Evolutionary conservation across 306 rosid genomes (phyloP).

Genomic region (Cicer chorassanicum): DNA sequence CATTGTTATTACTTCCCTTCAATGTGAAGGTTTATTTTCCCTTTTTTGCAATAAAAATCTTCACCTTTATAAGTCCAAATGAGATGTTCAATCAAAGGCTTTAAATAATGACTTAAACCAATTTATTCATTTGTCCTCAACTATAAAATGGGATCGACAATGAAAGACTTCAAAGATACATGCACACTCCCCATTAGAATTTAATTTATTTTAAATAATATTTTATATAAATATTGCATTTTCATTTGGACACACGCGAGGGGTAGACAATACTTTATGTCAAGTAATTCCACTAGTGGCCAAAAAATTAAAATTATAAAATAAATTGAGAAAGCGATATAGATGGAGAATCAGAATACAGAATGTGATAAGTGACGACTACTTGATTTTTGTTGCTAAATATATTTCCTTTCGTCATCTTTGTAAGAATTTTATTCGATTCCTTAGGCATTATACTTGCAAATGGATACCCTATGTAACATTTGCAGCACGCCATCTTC

Average conservation of each 20-base stretch:
- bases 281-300: conserved; percentile 19
- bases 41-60: background rate
- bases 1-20: background rate
- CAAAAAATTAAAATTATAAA: background rate
- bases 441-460: conserved; percentile 33
- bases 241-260: background rate
- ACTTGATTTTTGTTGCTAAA: conserved; percentile 20
- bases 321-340: conserved; percentile 30
- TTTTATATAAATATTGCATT: background rate
- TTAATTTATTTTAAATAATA: background rate
- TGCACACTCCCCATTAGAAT: background rate
- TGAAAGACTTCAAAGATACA: background rate
- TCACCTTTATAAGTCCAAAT: background rate
- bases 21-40: background rate
- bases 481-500: conserved; percentile 9
- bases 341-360: conserved; percentile 35
- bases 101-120: background rate
- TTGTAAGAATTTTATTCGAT: conserved; percentile 25
- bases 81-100: background rate
- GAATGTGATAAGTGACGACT: conserved; percentile 32
- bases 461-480: conserved; percentile 30
- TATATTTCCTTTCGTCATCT: conserved; percentile 30
- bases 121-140: background rate
- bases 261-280: background rate
- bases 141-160: background rate